Conservation (phyloP, 1,284 basidiomycete genomes). For the Marasmius tenuissimus region DNA sequence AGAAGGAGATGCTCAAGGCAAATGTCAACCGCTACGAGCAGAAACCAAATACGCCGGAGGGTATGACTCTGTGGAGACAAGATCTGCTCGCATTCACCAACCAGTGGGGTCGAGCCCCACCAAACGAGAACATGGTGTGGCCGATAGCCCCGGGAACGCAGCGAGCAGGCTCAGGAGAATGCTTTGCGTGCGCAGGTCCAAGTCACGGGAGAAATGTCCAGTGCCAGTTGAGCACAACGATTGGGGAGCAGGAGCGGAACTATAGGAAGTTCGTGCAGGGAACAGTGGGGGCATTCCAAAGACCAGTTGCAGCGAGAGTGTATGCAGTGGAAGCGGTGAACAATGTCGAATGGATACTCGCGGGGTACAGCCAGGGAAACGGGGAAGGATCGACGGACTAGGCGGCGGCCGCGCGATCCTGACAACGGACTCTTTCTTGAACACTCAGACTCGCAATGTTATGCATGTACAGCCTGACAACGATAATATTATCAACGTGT, state of each 20-base stretch:
- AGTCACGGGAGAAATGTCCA: not conserved
- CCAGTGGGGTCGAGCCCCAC: not conserved
- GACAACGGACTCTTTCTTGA: not conserved
- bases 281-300: not conserved
- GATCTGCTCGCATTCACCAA: not conserved
- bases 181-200: slow-evolving; percentile 2
- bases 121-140: not conserved
- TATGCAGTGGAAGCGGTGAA: not conserved
- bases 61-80: not conserved
- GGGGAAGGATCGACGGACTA: not conserved
- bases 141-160: not conserved
- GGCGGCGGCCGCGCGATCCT: no score
- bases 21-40: not conserved
- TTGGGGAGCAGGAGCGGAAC: no score
- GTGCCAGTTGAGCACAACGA: not conserved
- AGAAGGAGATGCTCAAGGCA: not conserved
- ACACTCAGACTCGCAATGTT: not conserved
- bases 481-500: slow-evolving; percentile 3
- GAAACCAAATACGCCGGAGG: not conserved
- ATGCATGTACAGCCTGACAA: not conserved
- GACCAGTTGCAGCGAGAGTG: not conserved
- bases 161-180: not conserved
- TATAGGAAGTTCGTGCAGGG: not conserved
- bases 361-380: not conserved
- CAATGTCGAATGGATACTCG: not conserved